Evolutionary conservation across 768 basidiomycete species (phyloP).

Genomic region (Xerocomus brunneocitrinus): DNA sequence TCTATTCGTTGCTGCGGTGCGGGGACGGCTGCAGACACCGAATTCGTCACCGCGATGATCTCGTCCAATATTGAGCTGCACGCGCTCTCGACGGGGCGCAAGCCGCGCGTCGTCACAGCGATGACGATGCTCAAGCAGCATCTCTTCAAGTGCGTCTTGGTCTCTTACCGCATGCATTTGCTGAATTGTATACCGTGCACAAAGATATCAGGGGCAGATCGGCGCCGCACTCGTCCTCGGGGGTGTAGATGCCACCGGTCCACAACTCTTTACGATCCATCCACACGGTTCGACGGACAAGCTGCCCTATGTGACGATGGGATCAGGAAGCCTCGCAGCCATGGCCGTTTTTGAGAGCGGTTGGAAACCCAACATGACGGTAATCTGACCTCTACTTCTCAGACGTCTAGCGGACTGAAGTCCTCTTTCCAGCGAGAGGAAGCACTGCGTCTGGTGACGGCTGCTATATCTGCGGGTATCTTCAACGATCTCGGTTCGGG

Average conservation of each 20-base stretch:
- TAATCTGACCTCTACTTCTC: slow-evolving; percentile 32
- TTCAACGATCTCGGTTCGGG: slow-evolving; percentile 99
- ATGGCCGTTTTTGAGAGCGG: slow-evolving; percentile 95
- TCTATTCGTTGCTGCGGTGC: slow-evolving; percentile 97
- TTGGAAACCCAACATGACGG: slow-evolving; percentile 82
- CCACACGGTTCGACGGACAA: slow-evolving; percentile 99
- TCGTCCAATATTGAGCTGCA: slow-evolving; percentile 96
- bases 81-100: slow-evolving; percentile 82
- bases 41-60: slow-evolving; percentile 91
- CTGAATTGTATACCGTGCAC: background rate
- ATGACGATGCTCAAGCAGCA: slow-evolving; percentile 99
- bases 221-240: slow-evolving; percentile 96
- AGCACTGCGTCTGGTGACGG: slow-evolving; percentile 77
- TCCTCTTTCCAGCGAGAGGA: slow-evolving; percentile 55
- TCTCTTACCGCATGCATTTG: background rate
- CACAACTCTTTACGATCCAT: slow-evolving; percentile 92
- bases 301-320: slow-evolving; percentile 98
- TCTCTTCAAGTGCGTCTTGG: slow-evolving; percentile 67
- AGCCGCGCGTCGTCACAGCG: slow-evolving; percentile 91
- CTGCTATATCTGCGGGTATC: slow-evolving; percentile 91
- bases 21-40: slow-evolving; percentile 98
- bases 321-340: slow-evolving; percentile 91
- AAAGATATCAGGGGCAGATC: slow-evolving; percentile 86
- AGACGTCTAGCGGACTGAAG: background rate
- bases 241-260: slow-evolving; percentile 90